These are phyloP conservation scores for Boletus tylopilopsis DNA, from an alignment of 768 basidiomycete genomes.

Conservation along the genomic window DNA sequence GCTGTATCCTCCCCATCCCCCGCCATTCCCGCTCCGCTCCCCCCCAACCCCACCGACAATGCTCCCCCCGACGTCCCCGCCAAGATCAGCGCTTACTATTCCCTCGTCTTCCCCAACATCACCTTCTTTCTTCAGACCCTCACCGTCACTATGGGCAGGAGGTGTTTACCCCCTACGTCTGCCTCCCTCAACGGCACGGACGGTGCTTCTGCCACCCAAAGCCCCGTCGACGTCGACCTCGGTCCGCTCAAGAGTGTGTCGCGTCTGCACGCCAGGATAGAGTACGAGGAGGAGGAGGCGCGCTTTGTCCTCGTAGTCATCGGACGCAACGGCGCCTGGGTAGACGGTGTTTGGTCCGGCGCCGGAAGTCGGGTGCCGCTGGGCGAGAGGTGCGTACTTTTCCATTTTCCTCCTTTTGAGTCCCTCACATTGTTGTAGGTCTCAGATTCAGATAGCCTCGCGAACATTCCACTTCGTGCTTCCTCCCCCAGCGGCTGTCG, in stretches of 20 bases:
- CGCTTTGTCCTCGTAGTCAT: slow-evolving; percentile 87
- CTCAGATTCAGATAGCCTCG: slow-evolving; percentile 95
- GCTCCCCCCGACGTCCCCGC: slow-evolving; percentile 39
- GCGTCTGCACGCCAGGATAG: slow-evolving; percentile 93
- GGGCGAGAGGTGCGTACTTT: slow-evolving; percentile 63
- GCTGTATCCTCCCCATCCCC: slow-evolving; percentile 5
- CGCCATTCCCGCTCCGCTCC: slow-evolving; percentile 1
- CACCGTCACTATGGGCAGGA: slow-evolving; percentile 88
- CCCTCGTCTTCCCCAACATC: slow-evolving; percentile 89
- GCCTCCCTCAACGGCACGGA: slow-evolving; percentile 46
- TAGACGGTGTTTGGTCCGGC: slow-evolving; percentile 94
- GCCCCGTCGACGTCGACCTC: slow-evolving; percentile 82
- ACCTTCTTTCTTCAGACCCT: slow-evolving; percentile 98
- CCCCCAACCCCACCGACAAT: slow-evolving; percentile 7
- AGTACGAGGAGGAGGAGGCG: slow-evolving; percentile 87
- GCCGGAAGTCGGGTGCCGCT: slow-evolving; percentile 85
- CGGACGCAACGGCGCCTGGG: slow-evolving; percentile 98
- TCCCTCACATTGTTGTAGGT: slow-evolving; percentile 44
- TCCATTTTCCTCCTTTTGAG: neutral
- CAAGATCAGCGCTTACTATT: slow-evolving; percentile 91
- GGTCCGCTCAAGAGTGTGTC: slow-evolving; percentile 97
- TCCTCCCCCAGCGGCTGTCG: slow-evolving; percentile 78
- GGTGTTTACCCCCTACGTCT: slow-evolving; percentile 68
- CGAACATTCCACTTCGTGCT: slow-evolving; percentile 96
- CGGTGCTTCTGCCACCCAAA: slow-evolving; percentile 21